A percentile compares a stretch with the other conserved stretches of the same genome.
Evolutionary conservation across 2,329 filamentous ascomycete genomes (phyloP).

Genomic region (Botrytis fragariae): DNA sequence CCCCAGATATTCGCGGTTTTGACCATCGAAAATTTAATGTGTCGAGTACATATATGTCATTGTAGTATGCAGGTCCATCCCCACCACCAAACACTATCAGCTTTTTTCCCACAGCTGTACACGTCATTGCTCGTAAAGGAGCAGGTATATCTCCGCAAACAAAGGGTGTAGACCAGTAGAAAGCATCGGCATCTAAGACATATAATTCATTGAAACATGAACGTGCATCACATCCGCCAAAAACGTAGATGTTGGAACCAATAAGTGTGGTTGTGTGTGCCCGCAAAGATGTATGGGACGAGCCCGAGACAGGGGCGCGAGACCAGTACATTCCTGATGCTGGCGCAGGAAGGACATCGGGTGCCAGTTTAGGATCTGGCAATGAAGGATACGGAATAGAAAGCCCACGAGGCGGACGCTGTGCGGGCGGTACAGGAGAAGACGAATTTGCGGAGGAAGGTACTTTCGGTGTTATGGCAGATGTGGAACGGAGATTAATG

Average conservation of each 20-base stretch:
- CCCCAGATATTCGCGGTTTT: slow-evolving; percentile 57
- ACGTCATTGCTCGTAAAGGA: slow-evolving; percentile 68
- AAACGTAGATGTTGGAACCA: slow-evolving; percentile 65
- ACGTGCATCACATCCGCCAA: slow-evolving; percentile 65
- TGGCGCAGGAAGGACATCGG: slow-evolving; percentile 60
- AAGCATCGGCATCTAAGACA: slow-evolving; percentile 66
- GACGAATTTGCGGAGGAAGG: slow-evolving; percentile 23
- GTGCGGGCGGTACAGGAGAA: slow-evolving; percentile 31
- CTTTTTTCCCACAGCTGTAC: slow-evolving; percentile 68
- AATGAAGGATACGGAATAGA: slow-evolving; percentile 56
- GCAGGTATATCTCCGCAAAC: slow-evolving; percentile 63
- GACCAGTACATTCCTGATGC: slow-evolving; percentile 74
- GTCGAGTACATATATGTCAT: slow-evolving; percentile 70
- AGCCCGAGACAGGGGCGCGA: slow-evolving; percentile 60
- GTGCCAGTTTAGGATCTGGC: slow-evolving; percentile 53
- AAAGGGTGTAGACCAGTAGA: slow-evolving; percentile 65
- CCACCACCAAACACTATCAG: slow-evolving; percentile 68
- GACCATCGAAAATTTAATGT: slow-evolving; percentile 68
- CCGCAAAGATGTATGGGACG: slow-evolving; percentile 58
- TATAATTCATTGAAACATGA: slow-evolving; percentile 69
- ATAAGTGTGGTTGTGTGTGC: slow-evolving; percentile 66
- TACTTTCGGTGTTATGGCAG: slow-evolving; percentile 36
- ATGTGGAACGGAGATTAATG: slow-evolving; percentile 50
- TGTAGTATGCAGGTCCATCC: slow-evolving; percentile 69
- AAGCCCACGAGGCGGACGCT: slow-evolving; percentile 36